Evolutionary conservation across 1,284 basidiomycete species (phyloP).

Genomic region (Melampsora americana): DNA sequence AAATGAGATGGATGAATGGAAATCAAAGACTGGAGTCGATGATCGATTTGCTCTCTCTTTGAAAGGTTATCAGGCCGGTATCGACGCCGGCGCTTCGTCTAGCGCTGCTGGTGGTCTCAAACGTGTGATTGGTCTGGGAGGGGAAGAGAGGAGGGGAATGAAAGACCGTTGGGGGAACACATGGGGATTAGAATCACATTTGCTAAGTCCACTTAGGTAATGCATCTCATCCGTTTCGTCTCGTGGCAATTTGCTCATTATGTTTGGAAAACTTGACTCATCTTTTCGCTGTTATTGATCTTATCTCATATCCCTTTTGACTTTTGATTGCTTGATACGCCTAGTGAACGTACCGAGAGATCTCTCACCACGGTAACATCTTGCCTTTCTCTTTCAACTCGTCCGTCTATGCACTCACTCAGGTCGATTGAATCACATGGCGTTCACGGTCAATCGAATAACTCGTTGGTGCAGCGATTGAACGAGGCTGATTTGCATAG

Average conservation of each 20-base stretch:
- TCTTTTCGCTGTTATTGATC: not conserved
- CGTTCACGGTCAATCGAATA: conserved; percentile 7
- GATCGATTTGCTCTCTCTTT: conserved; percentile 32
- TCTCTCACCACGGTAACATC: conserved; percentile 35
- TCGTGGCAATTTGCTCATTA: not conserved
- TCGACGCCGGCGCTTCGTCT: not conserved
- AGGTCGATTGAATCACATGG: conserved; percentile 32
- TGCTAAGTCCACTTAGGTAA: conserved; percentile 43
- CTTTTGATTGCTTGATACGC: not conserved
- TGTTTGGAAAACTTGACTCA: not conserved
- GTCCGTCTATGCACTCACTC: conserved; percentile 26
- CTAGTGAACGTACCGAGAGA: conserved; percentile 37
- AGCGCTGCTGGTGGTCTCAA: not conserved
- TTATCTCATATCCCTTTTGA: not conserved
- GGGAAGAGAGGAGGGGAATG: conserved; percentile 38
- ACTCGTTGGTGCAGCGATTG: conserved; percentile 13
- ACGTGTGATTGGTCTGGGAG: conserved; percentile 24
- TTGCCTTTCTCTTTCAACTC: conserved; percentile 22
- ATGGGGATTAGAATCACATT: conserved; percentile 38
- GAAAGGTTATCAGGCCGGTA: conserved; percentile 1
- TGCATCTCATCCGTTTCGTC: not conserved
- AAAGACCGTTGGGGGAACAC: conserved; percentile 42
- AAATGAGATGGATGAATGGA: conserved; percentile 42
- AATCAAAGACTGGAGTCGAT: conserved; percentile 36
- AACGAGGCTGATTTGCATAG: conserved; percentile 22